Base-by-base conservation (phyloP, 83 land plant species). In the Picea abies region DNA sequence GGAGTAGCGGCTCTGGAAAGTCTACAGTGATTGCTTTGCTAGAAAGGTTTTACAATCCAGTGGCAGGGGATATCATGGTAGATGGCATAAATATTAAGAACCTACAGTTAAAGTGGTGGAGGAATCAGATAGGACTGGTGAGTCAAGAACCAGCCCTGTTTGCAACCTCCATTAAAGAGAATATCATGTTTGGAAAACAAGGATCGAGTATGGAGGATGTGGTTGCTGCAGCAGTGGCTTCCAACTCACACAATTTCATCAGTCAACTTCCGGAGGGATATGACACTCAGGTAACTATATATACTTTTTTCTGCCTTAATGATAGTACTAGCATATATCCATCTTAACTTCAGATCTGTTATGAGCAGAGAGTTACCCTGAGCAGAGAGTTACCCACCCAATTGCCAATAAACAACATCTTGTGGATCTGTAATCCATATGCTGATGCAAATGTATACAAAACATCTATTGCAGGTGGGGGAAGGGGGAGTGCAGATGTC, bases 91-190 rank as follows among this genome's bases (percentile, higher is more conserved):
- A 95, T 80, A 84, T 96, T 20, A 95, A 81, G 79, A 80, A 84
- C 11, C 82, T 96, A 44, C 91, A 95, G 71, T 77, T 96, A 83
- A 92, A 87, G 63, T 96, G 93, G 94, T 62, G 90, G 26, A 87
- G 99, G 39, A 82, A 81, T 44, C 90, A 89, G 86, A 96, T 96
- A 84, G 99, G 98, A 11, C 87, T 96, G 3, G 98, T 96, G 8
- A 94, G 95, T 81, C 98, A 96, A 85, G 97, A 96, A 56, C 97
- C 94, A 63, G 97, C 94, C 0, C 81, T 96, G 41, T 95, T 96
- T 80, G 94, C 93, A 29, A 92, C 96, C 0, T 88, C 92, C 19
- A 92, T 96, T 8, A 86, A 76, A 78, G 93, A 95, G 82, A 96
- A 96, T 65, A 96, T 96, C 15, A 23, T 87, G 70, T 87, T 89